These are phyloP conservation scores for Saitozyma podzolica DNA, from an alignment of 768 basidiomycete species.

Conservation along the genomic window DNA sequence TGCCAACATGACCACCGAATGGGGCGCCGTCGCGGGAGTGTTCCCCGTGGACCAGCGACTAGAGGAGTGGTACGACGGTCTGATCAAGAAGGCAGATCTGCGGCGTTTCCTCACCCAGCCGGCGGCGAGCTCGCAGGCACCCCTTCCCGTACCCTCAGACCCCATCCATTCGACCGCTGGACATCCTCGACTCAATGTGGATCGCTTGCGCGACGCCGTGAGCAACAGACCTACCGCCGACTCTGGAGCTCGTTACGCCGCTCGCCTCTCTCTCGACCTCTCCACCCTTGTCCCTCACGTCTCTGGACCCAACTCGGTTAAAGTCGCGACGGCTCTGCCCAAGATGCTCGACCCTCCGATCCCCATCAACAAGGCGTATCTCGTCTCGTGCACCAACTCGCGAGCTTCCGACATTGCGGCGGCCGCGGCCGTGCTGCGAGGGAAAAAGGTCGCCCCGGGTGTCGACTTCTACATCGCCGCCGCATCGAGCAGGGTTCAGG, in stretches of 20 bases:
- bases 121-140: constrained; percentile 46
- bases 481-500: constrained; percentile 86
- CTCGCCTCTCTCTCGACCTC: constrained; percentile 86
- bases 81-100: constrained; percentile 70
- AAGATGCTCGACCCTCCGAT: constrained; percentile 72
- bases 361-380: constrained; percentile 92
- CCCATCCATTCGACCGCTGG: constrained; percentile 66
- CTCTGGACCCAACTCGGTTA: constrained; percentile 97
- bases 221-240: constrained; percentile 64
- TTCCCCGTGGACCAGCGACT: constrained; percentile 88
- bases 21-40: constrained; percentile 94
- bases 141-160: constrained; percentile 39
- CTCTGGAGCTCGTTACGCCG: constrained; percentile 72
- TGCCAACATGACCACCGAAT: constrained; percentile 99
- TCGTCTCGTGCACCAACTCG: constrained; percentile 97
- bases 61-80: constrained; percentile 78
- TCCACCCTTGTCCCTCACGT: constrained; percentile 92
- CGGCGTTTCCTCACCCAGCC: constrained; percentile 64
- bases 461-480: constrained; percentile 98
- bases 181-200: constrained; percentile 82
- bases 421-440: constrained; percentile 84
- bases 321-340: constrained; percentile 89
- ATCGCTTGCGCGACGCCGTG: constrained; percentile 68
- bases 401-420: constrained; percentile 91
- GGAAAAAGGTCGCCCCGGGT: constrained; percentile 72